Conservation (phyloP, 2,329 filamentous ascomycete species). For the Fusarium marasasianum region DNA sequence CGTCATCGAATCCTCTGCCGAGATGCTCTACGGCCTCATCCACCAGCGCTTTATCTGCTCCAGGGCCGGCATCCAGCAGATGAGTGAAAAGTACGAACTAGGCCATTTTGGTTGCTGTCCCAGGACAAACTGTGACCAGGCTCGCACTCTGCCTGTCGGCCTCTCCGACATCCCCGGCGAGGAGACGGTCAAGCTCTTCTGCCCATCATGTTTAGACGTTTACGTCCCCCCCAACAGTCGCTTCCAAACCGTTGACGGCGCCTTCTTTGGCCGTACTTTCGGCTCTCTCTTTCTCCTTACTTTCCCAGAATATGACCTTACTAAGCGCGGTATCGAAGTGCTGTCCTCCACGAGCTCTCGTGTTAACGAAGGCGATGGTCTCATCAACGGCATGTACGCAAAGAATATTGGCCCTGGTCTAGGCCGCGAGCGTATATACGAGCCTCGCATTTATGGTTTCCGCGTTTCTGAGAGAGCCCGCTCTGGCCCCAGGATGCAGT, state of each 20-base stretch:
- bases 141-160: constrained; percentile 91
- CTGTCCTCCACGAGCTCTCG: constrained; percentile 53
- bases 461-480: constrained; percentile 89
- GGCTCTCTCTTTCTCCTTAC: constrained; percentile 98
- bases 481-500: constrained; percentile 95
- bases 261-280: constrained; percentile 98
- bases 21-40: constrained; percentile 97
- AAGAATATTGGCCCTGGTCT: constrained; percentile 90
- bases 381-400: constrained; percentile 87
- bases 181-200: constrained; percentile 98
- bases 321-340: constrained; percentile 72
- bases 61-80: constrained; percentile 94
- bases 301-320: constrained; percentile 94
- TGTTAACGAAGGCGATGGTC: constrained; percentile 55
- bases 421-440: constrained; percentile 84
- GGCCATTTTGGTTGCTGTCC: constrained; percentile 96
- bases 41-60: constrained; percentile 99
- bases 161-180: constrained; percentile 94
- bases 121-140: constrained; percentile 90
- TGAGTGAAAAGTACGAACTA: constrained; percentile 98
- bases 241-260: constrained; percentile 96
- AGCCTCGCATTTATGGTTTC: constrained; percentile 97
- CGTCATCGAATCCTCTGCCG: constrained; percentile 96
- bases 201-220: constrained; percentile 94
- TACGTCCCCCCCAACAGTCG: constrained; percentile 97